Evolutionary conservation across 768 basidiomycete species (phyloP).

Genomic region (Tricholoma sp.): DNA sequence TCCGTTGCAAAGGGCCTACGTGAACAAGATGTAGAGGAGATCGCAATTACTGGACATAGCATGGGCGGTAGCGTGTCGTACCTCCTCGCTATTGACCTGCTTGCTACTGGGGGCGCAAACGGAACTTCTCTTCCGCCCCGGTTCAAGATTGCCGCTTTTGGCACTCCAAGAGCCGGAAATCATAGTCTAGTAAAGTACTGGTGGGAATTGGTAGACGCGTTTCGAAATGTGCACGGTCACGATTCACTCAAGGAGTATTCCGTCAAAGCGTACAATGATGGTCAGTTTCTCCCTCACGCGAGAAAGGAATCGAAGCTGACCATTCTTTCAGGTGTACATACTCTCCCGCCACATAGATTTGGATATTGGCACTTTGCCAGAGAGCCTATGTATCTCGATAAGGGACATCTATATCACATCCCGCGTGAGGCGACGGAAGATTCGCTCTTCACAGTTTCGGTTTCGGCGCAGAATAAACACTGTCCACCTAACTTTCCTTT

Average conservation of each 20-base stretch:
- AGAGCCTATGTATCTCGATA: constrained; percentile 44
- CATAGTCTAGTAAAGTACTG: constrained; percentile 35
- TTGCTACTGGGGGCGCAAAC: constrained; percentile 22
- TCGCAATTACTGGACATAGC: constrained; percentile 54
- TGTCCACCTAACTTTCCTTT: constrained; percentile 32
- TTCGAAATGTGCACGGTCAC: constrained; percentile 30
- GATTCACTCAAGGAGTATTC: constrained; percentile 39
- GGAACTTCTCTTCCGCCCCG: constrained; percentile 16
- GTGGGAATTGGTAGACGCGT: constrained; percentile 28
- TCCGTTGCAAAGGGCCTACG: constrained; percentile 34
- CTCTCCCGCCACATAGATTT: constrained; percentile 46
- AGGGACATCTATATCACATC: constrained; percentile 42
- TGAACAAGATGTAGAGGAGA: constrained; percentile 30
- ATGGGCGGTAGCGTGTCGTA: constrained; percentile 52
- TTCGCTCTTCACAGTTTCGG: constrained; percentile 35
- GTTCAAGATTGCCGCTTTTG: constrained; percentile 45
- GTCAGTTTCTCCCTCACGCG: constrained; percentile 11
- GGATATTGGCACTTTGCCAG: constrained; percentile 51
- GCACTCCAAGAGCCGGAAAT: constrained; percentile 48
- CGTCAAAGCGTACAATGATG: constrained; percentile 54
- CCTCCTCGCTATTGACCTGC: constrained; percentile 43
- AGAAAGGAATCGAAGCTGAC: background rate
- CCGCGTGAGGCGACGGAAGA: constrained; percentile 43
- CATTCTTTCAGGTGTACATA: constrained; percentile 40
- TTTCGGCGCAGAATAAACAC: constrained; percentile 12